Base-by-base conservation (phyloP, 2,329 filamentous ascomycete genomes). In the Hirsutella thompsonii region DNA sequence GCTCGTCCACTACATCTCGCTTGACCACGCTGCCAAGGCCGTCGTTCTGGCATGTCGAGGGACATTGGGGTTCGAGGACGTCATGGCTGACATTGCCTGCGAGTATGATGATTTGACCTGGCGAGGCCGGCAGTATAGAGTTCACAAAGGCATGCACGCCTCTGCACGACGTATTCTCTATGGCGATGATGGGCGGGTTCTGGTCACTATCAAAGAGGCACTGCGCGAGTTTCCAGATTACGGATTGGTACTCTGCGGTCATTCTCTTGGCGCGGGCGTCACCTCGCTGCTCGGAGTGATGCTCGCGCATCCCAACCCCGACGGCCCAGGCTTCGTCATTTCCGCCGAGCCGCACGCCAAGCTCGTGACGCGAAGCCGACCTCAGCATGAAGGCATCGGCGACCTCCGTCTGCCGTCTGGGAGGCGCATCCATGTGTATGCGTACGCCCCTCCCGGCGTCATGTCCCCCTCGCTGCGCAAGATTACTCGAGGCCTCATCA, bases 401-500 rank as follows among this genome's bases (percentile, higher is more conserved):
- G 59, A 63, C 16, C 58, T 76, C 26, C 69, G 66, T 16, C 67
- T 88, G 0, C 83, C 83, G 0, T 51, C 79, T 0, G 76, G 79
- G 14, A 72, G 83, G 1, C 79, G 81, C 3, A 81, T 88, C 18
- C 83, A 89, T 50, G 83, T 87, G 11, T 89, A 85, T 54, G 80
- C 83, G 6, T 89, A 87, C 54, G 83, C 83, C 0, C 79, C 83
- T 2, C 82, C 83, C 0, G 75, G 81, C 0, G 81, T 80, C 13
- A 76, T 88, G 71, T 84, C 81, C 0, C 69, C 80, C 0, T 74
- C 78, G 2, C 68, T 89, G 8, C 75, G 82, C 34, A 73, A 74
- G 44, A 79, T 79, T 10, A 88, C 83, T 0, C 70, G 80, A 13
- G 83, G 81, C 2, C 68, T 89, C 8, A 81, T 89, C 45, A 89